Evolutionary conservation across 257 asterid species (phyloP).

Genomic region (Gardenia jasminoides): DNA sequence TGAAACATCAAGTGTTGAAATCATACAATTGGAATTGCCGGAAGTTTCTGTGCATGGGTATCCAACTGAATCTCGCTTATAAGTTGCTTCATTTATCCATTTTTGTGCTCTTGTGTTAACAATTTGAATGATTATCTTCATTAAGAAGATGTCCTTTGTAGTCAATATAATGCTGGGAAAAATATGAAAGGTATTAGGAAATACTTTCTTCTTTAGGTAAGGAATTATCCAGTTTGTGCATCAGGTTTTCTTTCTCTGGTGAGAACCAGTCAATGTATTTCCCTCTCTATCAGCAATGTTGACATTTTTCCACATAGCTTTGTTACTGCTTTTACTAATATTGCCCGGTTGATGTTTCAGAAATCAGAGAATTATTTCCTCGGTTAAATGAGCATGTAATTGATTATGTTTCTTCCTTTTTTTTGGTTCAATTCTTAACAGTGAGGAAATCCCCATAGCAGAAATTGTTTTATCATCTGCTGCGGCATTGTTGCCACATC

Average conservation of each 20-base stretch:
- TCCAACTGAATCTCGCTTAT: conserved; percentile 11
- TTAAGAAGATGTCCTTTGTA: background rate
- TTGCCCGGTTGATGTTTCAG: background rate
- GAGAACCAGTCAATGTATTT: background rate
- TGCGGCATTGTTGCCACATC: conserved; percentile 73
- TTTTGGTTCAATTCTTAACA: conserved; percentile 36
- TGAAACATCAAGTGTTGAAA: conserved; percentile 38
- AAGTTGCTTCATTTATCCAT: conserved; percentile 4
- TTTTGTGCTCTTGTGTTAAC: background rate
- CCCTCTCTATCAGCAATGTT: background rate
- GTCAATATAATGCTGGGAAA: background rate
- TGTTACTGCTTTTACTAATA: background rate
- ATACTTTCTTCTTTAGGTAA: background rate
- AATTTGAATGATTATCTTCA: background rate
- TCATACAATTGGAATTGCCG: conserved; percentile 25
- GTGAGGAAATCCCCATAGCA: conserved; percentile 39
- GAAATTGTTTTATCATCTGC: conserved; percentile 62
- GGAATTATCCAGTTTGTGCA: background rate
- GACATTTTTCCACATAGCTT: background rate
- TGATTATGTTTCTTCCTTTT: conserved; percentile 1
- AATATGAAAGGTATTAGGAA: background rate
- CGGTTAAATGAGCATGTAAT: background rate
- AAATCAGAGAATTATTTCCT: background rate
- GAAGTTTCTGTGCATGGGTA: conserved; percentile 40
- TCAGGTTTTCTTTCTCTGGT: background rate